These are phyloP conservation scores for Murraya paniculata DNA, from an alignment of 345 rosid genomes.

Conservation along the genomic window DNA sequence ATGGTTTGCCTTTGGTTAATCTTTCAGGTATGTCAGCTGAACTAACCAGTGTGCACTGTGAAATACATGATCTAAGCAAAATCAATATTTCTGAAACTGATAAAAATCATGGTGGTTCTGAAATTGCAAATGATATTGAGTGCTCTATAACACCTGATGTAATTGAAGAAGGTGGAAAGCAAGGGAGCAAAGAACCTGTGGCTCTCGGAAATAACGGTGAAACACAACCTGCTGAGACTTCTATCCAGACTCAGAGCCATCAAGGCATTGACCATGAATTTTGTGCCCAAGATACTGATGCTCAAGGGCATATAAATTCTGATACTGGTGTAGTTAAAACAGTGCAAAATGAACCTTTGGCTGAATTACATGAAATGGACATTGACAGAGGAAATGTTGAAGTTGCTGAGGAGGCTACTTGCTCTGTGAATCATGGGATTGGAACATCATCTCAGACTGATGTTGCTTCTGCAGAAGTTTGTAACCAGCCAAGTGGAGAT, in stretches of 20 bases:
- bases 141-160: slow-evolving; percentile 32
- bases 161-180: slow-evolving; percentile 36
- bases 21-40: slow-evolving; percentile 73
- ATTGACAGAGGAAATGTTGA: slow-evolving; percentile 32
- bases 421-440: slow-evolving; percentile 22
- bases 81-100: slow-evolving; percentile 46
- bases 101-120: slow-evolving; percentile 37
- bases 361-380: slow-evolving; percentile 44
- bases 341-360: slow-evolving; percentile 38
- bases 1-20: slow-evolving; percentile 9
- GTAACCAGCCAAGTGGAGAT: slow-evolving; percentile 28
- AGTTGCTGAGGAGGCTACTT: slow-evolving; percentile 43
- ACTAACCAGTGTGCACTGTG: slow-evolving; percentile 50
- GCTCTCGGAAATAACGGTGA: slow-evolving; percentile 25
- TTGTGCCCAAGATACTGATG: slow-evolving; percentile 13
- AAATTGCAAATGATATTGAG: slow-evolving; percentile 38
- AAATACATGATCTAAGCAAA: slow-evolving; percentile 61
- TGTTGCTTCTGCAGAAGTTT: slow-evolving; percentile 13
- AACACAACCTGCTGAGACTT: slow-evolving; percentile 28
- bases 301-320: slow-evolving; percentile 25
- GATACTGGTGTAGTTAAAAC: slow-evolving; percentile 22
- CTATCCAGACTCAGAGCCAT: slow-evolving; percentile 20
- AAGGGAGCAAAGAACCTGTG: slow-evolving; percentile 26
- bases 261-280: slow-evolving; percentile 23
- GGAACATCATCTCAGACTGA: slow-evolving; percentile 16